phyloP scores from a whole-genome alignment of 2,329 filamentous ascomycete species.

The Myriosclerotinia scirpicola region DNA sequence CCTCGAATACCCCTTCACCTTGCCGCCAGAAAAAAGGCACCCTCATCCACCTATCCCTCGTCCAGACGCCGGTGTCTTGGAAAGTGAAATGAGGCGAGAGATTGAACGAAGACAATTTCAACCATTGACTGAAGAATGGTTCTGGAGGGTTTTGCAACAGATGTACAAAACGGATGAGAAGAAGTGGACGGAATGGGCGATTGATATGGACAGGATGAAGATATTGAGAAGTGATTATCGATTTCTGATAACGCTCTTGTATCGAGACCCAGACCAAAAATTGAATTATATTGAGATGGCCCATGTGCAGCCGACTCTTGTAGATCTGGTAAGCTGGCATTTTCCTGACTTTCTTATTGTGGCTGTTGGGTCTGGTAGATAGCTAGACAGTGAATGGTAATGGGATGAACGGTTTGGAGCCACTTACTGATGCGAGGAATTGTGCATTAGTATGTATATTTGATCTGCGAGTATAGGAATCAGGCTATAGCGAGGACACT shows the following conservation, averaged over 20 bases:
- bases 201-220: conserved; percentile 11
- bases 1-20: not conserved
- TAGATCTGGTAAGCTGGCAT: conserved; percentile 2
- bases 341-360: not conserved
- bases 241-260: not conserved
- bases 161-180: conserved; percentile 4
- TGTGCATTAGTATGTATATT: not conserved
- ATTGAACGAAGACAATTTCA: conserved; percentile 13
- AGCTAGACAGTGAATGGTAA: not conserved
- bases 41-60: not conserved
- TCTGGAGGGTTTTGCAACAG: not conserved
- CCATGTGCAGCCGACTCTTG: conserved; percentile 1
- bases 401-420: not conserved
- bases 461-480: conserved; percentile 13
- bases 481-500: conserved; percentile 11
- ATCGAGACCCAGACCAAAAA: rapidly evolving
- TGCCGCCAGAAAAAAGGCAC: not conserved
- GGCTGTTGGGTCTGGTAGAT: not conserved
- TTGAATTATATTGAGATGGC: not conserved
- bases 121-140: not conserved
- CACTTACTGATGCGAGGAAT: not conserved
- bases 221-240: not conserved
- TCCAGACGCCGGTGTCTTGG: not conserved
- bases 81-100: not conserved
- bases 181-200: not conserved